Evolutionary conservation across 2,329 filamentous ascomycete species (phyloP).

Genomic region (Helotiales sp.): DNA sequence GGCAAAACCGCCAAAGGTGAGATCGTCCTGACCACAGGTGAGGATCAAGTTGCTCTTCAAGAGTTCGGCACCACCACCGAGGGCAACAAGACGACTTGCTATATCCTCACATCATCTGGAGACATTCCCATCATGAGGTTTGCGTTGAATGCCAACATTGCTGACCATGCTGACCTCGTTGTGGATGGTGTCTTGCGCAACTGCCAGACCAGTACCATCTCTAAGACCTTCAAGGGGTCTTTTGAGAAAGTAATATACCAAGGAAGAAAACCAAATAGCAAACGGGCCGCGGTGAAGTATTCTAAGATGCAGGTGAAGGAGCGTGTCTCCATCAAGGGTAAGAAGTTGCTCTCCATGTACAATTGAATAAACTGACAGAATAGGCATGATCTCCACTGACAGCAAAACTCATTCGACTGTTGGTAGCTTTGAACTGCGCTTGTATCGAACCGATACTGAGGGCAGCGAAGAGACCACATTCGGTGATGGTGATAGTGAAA

Average conservation of each 20-base stretch:
- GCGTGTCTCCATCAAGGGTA: slow-evolving; percentile 21
- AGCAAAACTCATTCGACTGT: slow-evolving; percentile 17
- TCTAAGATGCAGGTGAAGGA: slow-evolving; percentile 25
- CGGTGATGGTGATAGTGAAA: slow-evolving; percentile 4
- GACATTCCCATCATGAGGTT: slow-evolving; percentile 25
- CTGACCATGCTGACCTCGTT: slow-evolving; percentile 35
- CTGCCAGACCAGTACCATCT: slow-evolving; percentile 4
- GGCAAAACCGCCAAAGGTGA: slow-evolving; percentile 7
- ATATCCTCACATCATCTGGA: slow-evolving; percentile 25
- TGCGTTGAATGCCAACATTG: slow-evolving; percentile 8
- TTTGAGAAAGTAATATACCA: slow-evolving; percentile 8
- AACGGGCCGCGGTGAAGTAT: slow-evolving; percentile 5
- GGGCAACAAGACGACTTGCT: slow-evolving; percentile 26
- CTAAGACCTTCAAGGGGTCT: neutral
- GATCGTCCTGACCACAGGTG: neutral
- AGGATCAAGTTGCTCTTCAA: neutral
- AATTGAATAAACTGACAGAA: neutral
- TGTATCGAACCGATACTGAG: slow-evolving; percentile 14
- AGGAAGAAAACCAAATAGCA: neutral
- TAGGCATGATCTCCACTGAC: neutral
- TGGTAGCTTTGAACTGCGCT: slow-evolving; percentile 16
- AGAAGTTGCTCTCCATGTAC: neutral
- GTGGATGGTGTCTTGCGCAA: slow-evolving; percentile 39
- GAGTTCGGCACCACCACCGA: slow-evolving; percentile 2
- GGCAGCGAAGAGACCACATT: neutral